Percentiles rank a stretch among this genome's conserved stretches.
These are phyloP conservation scores for Globisporangium polare DNA, from an alignment of 352 stramenopile genomes.

Conservation along the genomic window DNA sequence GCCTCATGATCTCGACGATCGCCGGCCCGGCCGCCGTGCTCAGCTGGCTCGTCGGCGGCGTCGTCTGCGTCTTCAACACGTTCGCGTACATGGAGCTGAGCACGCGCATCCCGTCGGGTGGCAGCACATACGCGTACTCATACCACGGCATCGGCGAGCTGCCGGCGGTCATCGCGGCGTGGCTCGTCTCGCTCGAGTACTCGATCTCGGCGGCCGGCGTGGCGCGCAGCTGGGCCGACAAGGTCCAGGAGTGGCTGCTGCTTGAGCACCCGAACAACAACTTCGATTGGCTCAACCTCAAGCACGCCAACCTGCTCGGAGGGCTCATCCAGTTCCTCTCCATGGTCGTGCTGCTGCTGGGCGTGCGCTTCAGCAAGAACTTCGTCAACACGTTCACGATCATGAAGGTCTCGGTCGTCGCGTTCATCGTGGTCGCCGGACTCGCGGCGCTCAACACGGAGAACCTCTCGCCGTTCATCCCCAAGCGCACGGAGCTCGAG, in stretches of 20 bases:
- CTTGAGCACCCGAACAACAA: constrained; percentile 34
- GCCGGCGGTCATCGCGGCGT: constrained; percentile 85
- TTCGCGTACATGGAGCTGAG: constrained; percentile 91
- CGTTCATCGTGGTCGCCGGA: constrained; percentile 92
- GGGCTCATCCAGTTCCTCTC: constrained; percentile 63
- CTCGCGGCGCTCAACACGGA: constrained; percentile 75
- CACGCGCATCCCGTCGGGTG: constrained; percentile 82
- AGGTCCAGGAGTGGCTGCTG: constrained; percentile 71
- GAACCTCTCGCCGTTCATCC: constrained; percentile 87
- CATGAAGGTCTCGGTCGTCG: constrained; percentile 70
- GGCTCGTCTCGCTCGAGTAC: constrained; percentile 91
- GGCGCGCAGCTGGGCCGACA: constrained; percentile 89
- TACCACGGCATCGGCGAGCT: constrained; percentile 92
- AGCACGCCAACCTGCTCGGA: constrained; percentile 54
- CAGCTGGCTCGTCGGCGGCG: constrained; percentile 75
- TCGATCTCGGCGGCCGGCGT: constrained; percentile 86
- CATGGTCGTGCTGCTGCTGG: constrained; percentile 68
- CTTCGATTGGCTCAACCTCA: constrained; percentile 56
- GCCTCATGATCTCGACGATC: constrained; percentile 64
- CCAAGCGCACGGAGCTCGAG: constrained; percentile 7
- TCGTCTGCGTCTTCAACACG: constrained; percentile 76
- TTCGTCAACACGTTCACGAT: constrained; percentile 86
- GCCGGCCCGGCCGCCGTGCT: constrained; percentile 80
- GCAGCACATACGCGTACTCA: constrained; percentile 90
- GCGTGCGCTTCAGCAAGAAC: constrained; percentile 85